These are phyloP conservation scores for Stenocarpella maydis DNA, from an alignment of 2,329 filamentous ascomycete genomes.

Conservation along the genomic window DNA sequence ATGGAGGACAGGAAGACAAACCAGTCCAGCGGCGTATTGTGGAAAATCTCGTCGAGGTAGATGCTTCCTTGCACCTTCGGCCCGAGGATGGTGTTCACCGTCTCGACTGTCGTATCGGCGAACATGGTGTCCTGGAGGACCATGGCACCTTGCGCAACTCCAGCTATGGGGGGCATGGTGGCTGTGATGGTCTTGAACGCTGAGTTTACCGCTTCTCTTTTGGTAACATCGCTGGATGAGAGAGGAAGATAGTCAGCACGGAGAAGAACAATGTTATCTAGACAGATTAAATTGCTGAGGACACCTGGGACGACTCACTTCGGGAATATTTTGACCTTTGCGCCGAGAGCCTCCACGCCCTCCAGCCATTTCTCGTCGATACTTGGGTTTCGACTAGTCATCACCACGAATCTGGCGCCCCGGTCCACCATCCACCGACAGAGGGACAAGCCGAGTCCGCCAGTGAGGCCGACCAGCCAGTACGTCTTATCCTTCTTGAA, in stretches of 20 bases:
- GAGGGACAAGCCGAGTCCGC: constrained; percentile 48
- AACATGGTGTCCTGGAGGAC: background rate
- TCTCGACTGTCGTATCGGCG: background rate
- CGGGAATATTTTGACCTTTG: background rate
- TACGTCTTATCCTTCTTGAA: constrained; percentile 42
- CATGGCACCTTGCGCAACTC: background rate
- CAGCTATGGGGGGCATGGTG: background rate
- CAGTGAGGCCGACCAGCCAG: constrained; percentile 44
- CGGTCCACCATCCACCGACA: constrained; percentile 49
- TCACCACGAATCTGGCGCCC: constrained; percentile 48
- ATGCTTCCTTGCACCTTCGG: background rate
- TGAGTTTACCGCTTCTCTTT: background rate
- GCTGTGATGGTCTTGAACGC: background rate
- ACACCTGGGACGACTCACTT: too few relatives aligned
- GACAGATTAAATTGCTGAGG: too few relatives aligned
- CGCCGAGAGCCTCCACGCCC: too few relatives aligned
- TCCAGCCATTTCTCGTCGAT: constrained; percentile 43
- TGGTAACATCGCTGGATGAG: background rate
- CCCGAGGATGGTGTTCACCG: background rate
- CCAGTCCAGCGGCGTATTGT: constrained; percentile 30
- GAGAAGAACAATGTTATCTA: too few relatives aligned
- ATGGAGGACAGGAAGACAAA: constrained; percentile 44
- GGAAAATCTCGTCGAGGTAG: background rate
- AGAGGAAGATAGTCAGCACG: too few relatives aligned
- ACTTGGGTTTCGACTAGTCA: constrained; percentile 50